Evolutionary conservation across 1,139 yeast species (phyloP).

Genomic region (Suzukiozyma palmioleophila): DNA sequence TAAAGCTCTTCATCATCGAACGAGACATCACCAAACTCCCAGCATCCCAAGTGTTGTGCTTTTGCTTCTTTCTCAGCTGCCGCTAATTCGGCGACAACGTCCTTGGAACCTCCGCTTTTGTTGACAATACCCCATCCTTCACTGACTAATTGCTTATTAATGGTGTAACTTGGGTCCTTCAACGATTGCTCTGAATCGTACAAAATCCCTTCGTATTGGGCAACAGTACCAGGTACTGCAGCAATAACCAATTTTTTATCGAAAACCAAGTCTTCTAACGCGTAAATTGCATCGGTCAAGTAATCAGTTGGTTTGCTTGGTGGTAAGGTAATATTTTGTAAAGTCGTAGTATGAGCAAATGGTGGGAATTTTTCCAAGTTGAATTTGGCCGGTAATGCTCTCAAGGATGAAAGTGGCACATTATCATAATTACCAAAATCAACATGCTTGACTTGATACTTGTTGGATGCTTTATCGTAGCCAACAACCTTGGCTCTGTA

Average conservation of each 20-base stretch:
- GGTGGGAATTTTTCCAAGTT: conserved; percentile 38
- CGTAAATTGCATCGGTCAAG: conserved; percentile 53
- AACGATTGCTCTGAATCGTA: conserved; percentile 60
- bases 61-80: conserved; percentile 47
- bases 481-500: conserved; percentile 57
- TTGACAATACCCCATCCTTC: conserved; percentile 65
- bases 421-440: conserved; percentile 62
- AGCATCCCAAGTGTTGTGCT: conserved; percentile 57
- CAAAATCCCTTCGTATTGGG: conserved; percentile 48
- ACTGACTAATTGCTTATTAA: conserved; percentile 58
- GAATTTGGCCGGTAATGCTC: conserved; percentile 55
- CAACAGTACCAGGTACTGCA: conserved; percentile 38
- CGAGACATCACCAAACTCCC: conserved; percentile 79
- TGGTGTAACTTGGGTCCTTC: conserved; percentile 54
- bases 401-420: conserved; percentile 43
- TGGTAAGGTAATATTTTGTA: conserved; percentile 59
- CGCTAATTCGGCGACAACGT: conserved; percentile 36
- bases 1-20: conserved; percentile 46
- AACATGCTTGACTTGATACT: conserved; percentile 53
- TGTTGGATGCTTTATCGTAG: conserved; percentile 44
- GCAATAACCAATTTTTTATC: conserved; percentile 60
- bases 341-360: conserved; percentile 54
- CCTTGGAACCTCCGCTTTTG: conserved; percentile 31
- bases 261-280: conserved; percentile 50
- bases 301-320: conserved; percentile 58